phyloP scores from a whole-genome alignment of 1,284 basidiomycete species.

The Rhodotorula sp. region DNA sequence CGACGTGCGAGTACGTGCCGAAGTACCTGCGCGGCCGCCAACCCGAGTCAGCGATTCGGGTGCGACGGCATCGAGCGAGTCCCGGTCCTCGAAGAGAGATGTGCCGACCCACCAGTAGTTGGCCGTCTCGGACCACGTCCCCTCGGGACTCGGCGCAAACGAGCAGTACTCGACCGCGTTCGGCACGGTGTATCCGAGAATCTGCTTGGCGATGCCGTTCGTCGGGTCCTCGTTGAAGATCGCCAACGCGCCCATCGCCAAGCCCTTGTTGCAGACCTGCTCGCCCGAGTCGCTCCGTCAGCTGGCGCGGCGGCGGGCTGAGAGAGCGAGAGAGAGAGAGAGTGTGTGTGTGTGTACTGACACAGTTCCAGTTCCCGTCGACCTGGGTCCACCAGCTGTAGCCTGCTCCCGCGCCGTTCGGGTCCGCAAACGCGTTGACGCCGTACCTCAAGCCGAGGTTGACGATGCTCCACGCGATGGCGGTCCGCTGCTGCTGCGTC shows the following conservation, averaged over 20 bases:
- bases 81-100: no score
- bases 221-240: constrained; percentile 82
- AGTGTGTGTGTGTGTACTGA: constrained; percentile 9
- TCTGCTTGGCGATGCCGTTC: constrained; percentile 62
- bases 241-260: constrained; percentile 85
- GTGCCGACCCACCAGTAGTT: constrained; percentile 62
- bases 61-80: neutral
- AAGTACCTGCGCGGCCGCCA: constrained; percentile 50
- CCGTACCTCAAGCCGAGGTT: constrained; percentile 67
- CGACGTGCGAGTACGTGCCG: constrained; percentile 81
- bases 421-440: constrained; percentile 44
- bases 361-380: constrained; percentile 91
- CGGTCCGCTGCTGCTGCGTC: constrained; percentile 67
- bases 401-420: constrained; percentile 10
- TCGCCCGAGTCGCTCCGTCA: neutral
- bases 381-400: constrained; percentile 51
- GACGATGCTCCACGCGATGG: constrained; percentile 73
- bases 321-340: neutral
- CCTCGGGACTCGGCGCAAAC: constrained; percentile 60
- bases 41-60: no score
- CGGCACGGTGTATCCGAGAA: constrained; percentile 65
- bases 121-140: constrained; percentile 91
- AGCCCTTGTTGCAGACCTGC: constrained; percentile 80
- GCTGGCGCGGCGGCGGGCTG: neutral
- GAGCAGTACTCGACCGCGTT: constrained; percentile 82